Conservation (phyloP, 2,329 filamentous ascomycete species). For the Aspergillus tanneri region DNA sequence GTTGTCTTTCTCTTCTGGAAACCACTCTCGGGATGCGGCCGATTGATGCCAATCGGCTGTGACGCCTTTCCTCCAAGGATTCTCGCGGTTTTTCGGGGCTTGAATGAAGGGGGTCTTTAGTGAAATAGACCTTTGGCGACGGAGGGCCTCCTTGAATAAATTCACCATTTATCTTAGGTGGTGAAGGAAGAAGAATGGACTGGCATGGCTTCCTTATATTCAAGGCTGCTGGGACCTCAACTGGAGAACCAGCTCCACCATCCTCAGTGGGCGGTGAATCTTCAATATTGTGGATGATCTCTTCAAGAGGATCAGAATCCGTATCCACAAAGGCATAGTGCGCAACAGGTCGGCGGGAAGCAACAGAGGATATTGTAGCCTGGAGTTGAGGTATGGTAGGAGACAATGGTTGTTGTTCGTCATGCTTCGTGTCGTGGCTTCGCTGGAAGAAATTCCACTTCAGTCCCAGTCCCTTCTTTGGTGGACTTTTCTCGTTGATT, state of each 20-base stretch:
- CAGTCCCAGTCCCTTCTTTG: slow-evolving; percentile 37
- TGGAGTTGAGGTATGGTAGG: slow-evolving; percentile 36
- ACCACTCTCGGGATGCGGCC: slow-evolving; percentile 83
- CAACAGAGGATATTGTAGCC: slow-evolving; percentile 40
- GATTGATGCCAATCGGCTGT: slow-evolving; percentile 73
- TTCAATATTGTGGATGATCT: slow-evolving; percentile 40
- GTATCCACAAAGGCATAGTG: slow-evolving; percentile 60
- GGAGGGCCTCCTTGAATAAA: slow-evolving; percentile 29
- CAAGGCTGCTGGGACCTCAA: slow-evolving; percentile 29
- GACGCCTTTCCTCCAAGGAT: slow-evolving; percentile 38
- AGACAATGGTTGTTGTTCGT: slow-evolving; percentile 19
- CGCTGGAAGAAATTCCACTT: slow-evolving; percentile 61
- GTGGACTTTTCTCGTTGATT: slow-evolving; percentile 21
- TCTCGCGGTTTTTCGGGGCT: slow-evolving; percentile 17
- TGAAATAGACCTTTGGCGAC: slow-evolving; percentile 41
- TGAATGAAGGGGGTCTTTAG: slow-evolving; percentile 24
- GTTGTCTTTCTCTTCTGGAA: slow-evolving; percentile 61
- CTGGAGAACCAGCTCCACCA: slow-evolving; percentile 23
- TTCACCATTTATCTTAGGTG: slow-evolving; percentile 38
- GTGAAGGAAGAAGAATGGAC: slow-evolving; percentile 45
- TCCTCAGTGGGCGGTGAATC: slow-evolving; percentile 42
- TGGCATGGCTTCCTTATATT: slow-evolving; percentile 35
- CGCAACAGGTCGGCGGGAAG: slow-evolving; percentile 48
- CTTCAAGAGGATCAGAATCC: slow-evolving; percentile 40
- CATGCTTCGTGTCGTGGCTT: slow-evolving; percentile 30